Base-by-base conservation (phyloP, 176 grass and related monocot species). In the Oryza meyeriana region DNA sequence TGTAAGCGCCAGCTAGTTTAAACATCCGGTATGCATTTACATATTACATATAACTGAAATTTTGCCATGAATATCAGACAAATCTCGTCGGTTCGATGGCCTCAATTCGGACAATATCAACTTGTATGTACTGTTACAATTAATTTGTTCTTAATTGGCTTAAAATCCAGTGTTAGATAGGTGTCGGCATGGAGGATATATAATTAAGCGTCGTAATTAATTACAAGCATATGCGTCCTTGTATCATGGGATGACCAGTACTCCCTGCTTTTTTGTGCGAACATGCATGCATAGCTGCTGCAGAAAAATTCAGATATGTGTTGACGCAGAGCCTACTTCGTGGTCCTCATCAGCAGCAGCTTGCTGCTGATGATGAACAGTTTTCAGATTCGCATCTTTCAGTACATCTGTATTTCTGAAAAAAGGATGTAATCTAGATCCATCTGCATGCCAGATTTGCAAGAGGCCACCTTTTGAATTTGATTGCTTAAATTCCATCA, bases 251-350 rank as follows among this genome's bases (percentile, higher is more conserved):
- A 64, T 6, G 80, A 69, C 66, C 80, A 79, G 45, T 77, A 55
- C 62, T 69, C 63, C 63, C 61, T 66, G 50, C 64, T 25, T 87
- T 83, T 69, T 5, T 55, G 77, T 69, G 82, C 61, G 82, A 85
- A 89, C 87, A 72, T 85, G 87, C 82, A 42, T 67, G 77, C 32
- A 85, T 38, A 76, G 76, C 69, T 7, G 42, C 73, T 59, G 55
- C 55, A 59, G 55, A 59, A 25, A 59, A 59, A 59, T 11, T 59
- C 55, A 59, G 55, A 59, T 25, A 59, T 59, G 55, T 61, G 48
- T 34, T 45, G 44, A 88, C 66, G 75, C 81, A 75, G 87, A 55
- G 48, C 18, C 18, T 34, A 17, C 30, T 72, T 48, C 38, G 80
- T 82, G 80, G 80, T 82, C 79, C 64, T 66, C 64, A 20, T 50